Percentiles rank a stretch among this genome's conserved stretches.
Conservation (phyloP, 305 asterid genomes). For the Rubia occidens region DNA sequence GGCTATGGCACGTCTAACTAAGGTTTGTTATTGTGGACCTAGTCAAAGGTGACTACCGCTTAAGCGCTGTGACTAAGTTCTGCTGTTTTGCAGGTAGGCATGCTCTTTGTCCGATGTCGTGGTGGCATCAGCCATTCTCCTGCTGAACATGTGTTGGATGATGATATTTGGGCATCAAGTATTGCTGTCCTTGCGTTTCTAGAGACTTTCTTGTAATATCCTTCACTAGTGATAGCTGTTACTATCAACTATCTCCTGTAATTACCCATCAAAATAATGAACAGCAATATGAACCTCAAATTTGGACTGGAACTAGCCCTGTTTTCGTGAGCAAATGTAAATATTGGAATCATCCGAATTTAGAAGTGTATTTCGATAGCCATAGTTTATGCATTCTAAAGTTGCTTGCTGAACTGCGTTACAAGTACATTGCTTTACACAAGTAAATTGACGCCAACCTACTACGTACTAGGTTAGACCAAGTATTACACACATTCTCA, state of each 20-base stretch:
- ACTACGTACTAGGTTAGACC: background rate
- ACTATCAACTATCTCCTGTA: slow-evolving; percentile 6
- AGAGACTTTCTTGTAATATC: slow-evolving; percentile 48
- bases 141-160: slow-evolving; percentile 69
- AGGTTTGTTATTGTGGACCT: slow-evolving; percentile 28
- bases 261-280: slow-evolving; percentile 8
- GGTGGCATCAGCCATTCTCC: slow-evolving; percentile 98
- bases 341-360: background rate
- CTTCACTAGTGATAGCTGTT: background rate
- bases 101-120: slow-evolving; percentile 90
- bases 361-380: background rate
- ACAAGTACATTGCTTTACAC: background rate
- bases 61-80: background rate
- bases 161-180: slow-evolving; percentile 86
- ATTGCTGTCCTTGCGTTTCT: slow-evolving; percentile 62
- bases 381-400: background rate
- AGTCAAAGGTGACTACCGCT: background rate
- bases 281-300: background rate
- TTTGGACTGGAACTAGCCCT: background rate
- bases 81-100: slow-evolving; percentile 50
- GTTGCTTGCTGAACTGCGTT: background rate
- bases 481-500: background rate
- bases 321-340: background rate
- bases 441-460: background rate
- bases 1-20: slow-evolving; percentile 93